Base-by-base conservation (phyloP, 352 stramenopile genomes). In the Globisporangium takayamanum region DNA sequence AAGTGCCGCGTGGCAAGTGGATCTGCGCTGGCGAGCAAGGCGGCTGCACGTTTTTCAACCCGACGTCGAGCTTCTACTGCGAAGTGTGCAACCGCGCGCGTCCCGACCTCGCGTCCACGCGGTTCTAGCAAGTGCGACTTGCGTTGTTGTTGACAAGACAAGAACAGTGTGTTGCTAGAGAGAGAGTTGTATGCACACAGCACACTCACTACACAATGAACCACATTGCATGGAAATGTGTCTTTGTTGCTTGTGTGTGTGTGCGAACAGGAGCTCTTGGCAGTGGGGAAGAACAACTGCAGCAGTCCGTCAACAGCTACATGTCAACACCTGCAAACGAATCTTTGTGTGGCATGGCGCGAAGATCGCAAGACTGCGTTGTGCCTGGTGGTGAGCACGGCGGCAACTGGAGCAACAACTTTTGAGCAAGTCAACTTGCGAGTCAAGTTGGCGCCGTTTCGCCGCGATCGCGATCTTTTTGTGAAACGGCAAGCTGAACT, bases 31-130 rank as follows among this genome's bases (percentile, higher is more conserved):
- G 79, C 3, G 84, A 93, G 44, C 79, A 94, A 50, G 86, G 86
- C 52, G 86, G 86, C 53, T 95, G 84, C 67, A 95, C 86, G 42
- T 94, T 92, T 56, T 94, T 94, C 73, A 95, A 94, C 64, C 57
- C 80, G 15, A 84, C 80, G 59, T 60, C 68, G 14, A 87, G 78
- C 52, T 95, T 94, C 50, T 95, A 95, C 64, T 95, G 86, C 69
- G 84, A 95, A n/a, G 84, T 95, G 42, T 95, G 86, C 74, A 91
- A 94, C 63, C 84, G 84, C 39, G 84, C 86, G 5, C 84, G 86
- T 0, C 82, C 86, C 0, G 84, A 94, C 36, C 64, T 95, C 28
- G 69, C 74, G 11, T 83, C 79, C 10, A 87, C 69, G 52, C 78
- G 79, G 44, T 95, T 95, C 53, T 94, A 70, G 39, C 39, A 45